Evolutionary conservation across 805 yeast genomes (phyloP).

Genomic region (Tetrapisispora iriomotensis): DNA sequence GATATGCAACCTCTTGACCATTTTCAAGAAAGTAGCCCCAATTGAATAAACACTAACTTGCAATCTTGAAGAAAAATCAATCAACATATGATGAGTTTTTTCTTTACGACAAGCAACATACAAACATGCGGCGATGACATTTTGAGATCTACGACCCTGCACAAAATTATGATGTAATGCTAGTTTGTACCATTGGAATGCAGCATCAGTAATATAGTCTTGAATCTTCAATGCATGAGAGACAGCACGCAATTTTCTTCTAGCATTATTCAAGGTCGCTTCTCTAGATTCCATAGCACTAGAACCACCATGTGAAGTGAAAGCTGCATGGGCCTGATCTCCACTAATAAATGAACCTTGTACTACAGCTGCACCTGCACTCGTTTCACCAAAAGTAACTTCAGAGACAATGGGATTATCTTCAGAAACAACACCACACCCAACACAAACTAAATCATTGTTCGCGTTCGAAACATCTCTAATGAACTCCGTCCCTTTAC

Average conservation of each 20-base stretch:
- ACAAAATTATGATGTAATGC: constrained; percentile 86
- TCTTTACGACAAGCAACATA: constrained; percentile 91
- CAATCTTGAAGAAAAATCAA: constrained; percentile 83
- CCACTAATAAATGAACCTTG: constrained; percentile 90
- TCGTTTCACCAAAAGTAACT: constrained; percentile 85
- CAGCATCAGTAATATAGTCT: constrained; percentile 77
- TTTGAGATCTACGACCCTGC: constrained; percentile 93
- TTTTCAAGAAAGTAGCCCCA: constrained; percentile 89
- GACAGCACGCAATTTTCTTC: constrained; percentile 64
- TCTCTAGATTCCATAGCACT: constrained; percentile 79
- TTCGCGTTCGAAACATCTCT: constrained; percentile 50
- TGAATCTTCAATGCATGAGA: constrained; percentile 74
- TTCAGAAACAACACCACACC: constrained; percentile 81
- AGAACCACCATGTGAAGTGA: constrained; percentile 46
- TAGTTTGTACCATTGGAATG: constrained; percentile 78
- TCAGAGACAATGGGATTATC: constrained; percentile 94
- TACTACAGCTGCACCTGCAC: constrained; percentile 90
- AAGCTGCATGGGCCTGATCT: constrained; percentile 68
- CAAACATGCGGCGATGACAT: constrained; percentile 89
- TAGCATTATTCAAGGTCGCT: constrained; percentile 80
- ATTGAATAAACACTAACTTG: constrained; percentile 88
- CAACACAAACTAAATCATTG: constrained; percentile 67
- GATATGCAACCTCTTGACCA: constrained; percentile 80
- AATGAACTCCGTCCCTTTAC: constrained; percentile 45
- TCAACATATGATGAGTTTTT: constrained; percentile 87